phyloP scores from a whole-genome alignment of 2,329 filamentous ascomycete species.

The Xylaria hypoxylon region DNA sequence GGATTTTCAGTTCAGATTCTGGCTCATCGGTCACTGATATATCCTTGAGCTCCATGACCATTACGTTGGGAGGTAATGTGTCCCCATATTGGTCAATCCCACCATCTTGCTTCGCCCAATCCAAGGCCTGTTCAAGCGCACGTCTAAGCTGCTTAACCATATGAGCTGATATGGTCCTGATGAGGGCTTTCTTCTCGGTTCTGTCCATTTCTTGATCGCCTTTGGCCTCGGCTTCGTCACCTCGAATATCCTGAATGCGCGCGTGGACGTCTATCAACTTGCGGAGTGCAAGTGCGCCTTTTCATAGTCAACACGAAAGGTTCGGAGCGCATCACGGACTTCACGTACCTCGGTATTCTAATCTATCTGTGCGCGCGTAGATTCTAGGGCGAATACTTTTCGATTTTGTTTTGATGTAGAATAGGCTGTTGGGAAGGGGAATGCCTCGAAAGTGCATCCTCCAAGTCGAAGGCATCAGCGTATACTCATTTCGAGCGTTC shows the following conservation, averaged over 20 bases:
- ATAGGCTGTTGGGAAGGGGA: constrained; percentile 49
- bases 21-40: constrained; percentile 24
- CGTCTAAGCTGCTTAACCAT: constrained; percentile 42
- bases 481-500: constrained; percentile 47
- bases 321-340: not conserved
- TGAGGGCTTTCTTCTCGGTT: constrained; percentile 21
- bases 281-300: constrained; percentile 45
- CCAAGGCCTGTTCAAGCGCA: constrained; percentile 41
- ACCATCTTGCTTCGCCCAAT: constrained; percentile 48
- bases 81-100: constrained; percentile 38
- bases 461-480: constrained; percentile 51
- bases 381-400: constrained; percentile 47
- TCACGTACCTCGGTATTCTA: constrained; percentile 50
- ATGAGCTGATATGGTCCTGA: constrained; percentile 30
- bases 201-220: constrained; percentile 12
- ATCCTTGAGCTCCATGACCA: constrained; percentile 42
- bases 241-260: constrained; percentile 46
- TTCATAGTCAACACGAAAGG: constrained; percentile 25
- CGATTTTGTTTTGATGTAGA: constrained; percentile 45
- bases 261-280: constrained; percentile 46
- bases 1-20: constrained; percentile 40
- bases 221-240: constrained; percentile 31
- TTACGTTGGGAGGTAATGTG: constrained; percentile 43
- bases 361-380: constrained; percentile 45
- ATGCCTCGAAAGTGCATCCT: constrained; percentile 49